Evolutionary conservation across 176 grass and related monocot species (phyloP).

Genomic region (Poa pratensis): DNA sequence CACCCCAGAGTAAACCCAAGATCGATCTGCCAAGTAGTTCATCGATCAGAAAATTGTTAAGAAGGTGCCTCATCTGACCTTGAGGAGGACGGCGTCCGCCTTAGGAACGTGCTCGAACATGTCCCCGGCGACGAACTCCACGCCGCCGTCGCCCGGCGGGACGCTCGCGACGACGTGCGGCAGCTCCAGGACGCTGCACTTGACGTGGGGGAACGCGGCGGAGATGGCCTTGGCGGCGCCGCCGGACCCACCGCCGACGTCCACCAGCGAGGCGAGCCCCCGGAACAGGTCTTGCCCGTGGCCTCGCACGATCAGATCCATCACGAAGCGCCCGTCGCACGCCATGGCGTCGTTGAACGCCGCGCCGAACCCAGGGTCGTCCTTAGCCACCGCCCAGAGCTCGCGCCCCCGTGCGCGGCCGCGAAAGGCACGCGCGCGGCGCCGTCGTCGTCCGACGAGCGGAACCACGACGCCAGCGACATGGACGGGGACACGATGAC

Average conservation of each 20-base stretch:
- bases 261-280: conserved; percentile 54
- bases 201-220: conserved; percentile 53
- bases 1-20: neutral
- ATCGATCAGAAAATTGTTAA: neutral
- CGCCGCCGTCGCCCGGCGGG: conserved; percentile 20
- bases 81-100: conserved; percentile 49
- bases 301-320: conserved; percentile 47
- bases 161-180: conserved; percentile 47
- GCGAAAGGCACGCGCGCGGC: conserved; percentile 46
- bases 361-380: conserved; percentile 43
- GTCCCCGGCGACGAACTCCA: conserved; percentile 61
- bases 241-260: conserved; percentile 54
- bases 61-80: conserved; percentile 25
- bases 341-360: conserved; percentile 67
- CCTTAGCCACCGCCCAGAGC: conserved; percentile 45
- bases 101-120: conserved; percentile 51
- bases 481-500: conserved; percentile 47
- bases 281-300: conserved; percentile 45
- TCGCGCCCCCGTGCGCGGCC: conserved; percentile 43
- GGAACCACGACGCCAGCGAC: conserved; percentile 60
- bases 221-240: conserved; percentile 50
- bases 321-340: conserved; percentile 60
- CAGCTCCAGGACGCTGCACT: conserved; percentile 56
- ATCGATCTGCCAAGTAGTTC: no score
- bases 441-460: neutral